phyloP scores from a whole-genome alignment of 2,329 filamentous ascomycete species.

The Xylaria sp. region DNA sequence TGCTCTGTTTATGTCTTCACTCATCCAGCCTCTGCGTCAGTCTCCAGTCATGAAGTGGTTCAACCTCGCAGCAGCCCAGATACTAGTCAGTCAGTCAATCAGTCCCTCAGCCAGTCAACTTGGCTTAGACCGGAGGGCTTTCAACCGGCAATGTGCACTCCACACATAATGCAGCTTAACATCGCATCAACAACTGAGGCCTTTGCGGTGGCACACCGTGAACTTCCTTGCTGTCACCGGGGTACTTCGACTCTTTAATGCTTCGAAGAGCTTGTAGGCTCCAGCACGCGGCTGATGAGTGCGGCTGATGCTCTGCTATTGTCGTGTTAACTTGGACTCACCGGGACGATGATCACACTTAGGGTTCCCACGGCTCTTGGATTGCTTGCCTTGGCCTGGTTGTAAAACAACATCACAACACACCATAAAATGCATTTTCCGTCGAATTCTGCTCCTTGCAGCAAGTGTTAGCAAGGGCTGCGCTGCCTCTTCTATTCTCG shows the following conservation, averaged over 20 bases:
- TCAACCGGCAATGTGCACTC: slow-evolving; percentile 30
- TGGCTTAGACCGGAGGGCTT: slow-evolving; percentile 35
- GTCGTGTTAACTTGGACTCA: slow-evolving; percentile 25
- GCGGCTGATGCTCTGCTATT: slow-evolving; percentile 25
- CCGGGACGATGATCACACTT: slow-evolving; percentile 21
- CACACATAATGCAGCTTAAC: slow-evolving; percentile 33
- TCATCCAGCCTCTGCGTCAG: slow-evolving; percentile 21
- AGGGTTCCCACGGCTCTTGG: slow-evolving; percentile 6
- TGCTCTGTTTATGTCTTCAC: slow-evolving; percentile 26
- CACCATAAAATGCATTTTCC: slow-evolving; percentile 25
- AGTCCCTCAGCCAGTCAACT: slow-evolving; percentile 38
- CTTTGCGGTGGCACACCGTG: slow-evolving; percentile 31
- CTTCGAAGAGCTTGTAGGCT: slow-evolving; percentile 36
- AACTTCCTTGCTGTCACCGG: slow-evolving; percentile 24
- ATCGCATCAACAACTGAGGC: slow-evolving; percentile 26
- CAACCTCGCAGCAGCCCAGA: slow-evolving; percentile 31
- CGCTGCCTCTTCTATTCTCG: slow-evolving; percentile 12
- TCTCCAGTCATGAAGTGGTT: slow-evolving; percentile 25
- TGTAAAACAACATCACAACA: slow-evolving; percentile 24
- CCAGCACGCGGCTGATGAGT: slow-evolving; percentile 28
- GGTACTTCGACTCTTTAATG: slow-evolving; percentile 27
- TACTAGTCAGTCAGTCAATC: slow-evolving; percentile 38
- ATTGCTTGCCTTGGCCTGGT: slow-evolving; percentile 20
- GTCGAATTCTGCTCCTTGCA: slow-evolving; percentile 13
- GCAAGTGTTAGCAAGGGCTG: slow-evolving; percentile 22